Conservation (phyloP, 1,139 yeast species). For the Hyphopichia burtonii region DNA sequence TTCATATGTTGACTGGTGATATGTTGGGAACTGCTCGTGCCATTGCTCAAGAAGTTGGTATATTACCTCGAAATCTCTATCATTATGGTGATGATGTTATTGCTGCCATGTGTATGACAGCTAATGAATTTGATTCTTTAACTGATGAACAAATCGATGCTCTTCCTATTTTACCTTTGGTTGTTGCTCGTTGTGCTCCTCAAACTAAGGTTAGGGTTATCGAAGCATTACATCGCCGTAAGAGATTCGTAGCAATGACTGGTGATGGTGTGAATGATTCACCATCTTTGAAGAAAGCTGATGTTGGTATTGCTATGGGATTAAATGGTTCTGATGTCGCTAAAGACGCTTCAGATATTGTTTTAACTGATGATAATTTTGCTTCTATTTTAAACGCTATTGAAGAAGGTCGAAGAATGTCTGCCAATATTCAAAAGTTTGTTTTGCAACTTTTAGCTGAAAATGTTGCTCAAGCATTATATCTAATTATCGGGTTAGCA, state of each 20-base stretch:
- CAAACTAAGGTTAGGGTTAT: slow-evolving; percentile 83
- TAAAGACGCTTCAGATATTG: slow-evolving; percentile 76
- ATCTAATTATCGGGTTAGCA: slow-evolving; percentile 68
- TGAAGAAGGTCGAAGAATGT: slow-evolving; percentile 83
- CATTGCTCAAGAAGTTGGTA: slow-evolving; percentile 84
- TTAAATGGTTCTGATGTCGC: slow-evolving; percentile 81
- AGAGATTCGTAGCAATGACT: slow-evolving; percentile 77
- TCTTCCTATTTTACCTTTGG: slow-evolving; percentile 72
- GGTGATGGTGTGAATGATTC: slow-evolving; percentile 90
- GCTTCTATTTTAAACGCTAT: slow-evolving; percentile 75
- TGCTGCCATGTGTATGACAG: slow-evolving; percentile 73
- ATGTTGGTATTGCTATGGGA: slow-evolving; percentile 89
- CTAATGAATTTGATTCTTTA: slow-evolving; percentile 66
- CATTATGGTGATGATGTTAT: slow-evolving; percentile 64
- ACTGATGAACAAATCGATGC: slow-evolving; percentile 62
- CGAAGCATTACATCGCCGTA: slow-evolving; percentile 74
- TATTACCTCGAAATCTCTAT: slow-evolving; percentile 66
- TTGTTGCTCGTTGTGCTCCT: slow-evolving; percentile 84
- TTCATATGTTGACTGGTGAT: slow-evolving; percentile 85
- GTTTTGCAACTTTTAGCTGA: slow-evolving; percentile 78
- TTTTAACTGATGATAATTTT: slow-evolving; percentile 72
- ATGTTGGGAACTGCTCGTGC: slow-evolving; percentile 82
- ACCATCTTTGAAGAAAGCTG: slow-evolving; percentile 76
- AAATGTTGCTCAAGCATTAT: slow-evolving; percentile 76
- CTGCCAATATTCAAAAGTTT: slow-evolving; percentile 76